These are phyloP conservation scores for Trichoderma virens DNA, from an alignment of 495 filamentous ascomycete genomes.

Conservation along the genomic window DNA sequence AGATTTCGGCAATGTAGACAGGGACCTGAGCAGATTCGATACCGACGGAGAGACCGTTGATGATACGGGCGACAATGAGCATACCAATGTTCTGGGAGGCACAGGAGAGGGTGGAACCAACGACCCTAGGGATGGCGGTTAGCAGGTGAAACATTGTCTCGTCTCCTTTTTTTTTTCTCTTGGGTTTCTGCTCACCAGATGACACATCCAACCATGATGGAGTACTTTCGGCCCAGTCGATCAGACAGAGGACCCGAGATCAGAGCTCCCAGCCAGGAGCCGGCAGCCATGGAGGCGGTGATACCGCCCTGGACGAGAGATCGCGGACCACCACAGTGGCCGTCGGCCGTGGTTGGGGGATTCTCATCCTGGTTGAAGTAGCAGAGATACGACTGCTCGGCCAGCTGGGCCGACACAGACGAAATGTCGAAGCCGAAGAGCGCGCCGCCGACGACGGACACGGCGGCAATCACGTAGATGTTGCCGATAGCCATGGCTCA, in stretches of 20 bases:
- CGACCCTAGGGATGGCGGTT: background rate
- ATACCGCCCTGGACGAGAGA: slow-evolving; percentile 47
- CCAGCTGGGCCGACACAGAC: slow-evolving; percentile 61
- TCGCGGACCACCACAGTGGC: background rate
- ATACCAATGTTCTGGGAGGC: slow-evolving; percentile 53
- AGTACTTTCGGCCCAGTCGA: slow-evolving; percentile 53
- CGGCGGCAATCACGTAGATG: slow-evolving; percentile 10
- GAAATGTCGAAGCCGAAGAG: slow-evolving; percentile 71
- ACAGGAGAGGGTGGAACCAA: slow-evolving; percentile 56
- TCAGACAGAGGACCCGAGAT: slow-evolving; percentile 60
- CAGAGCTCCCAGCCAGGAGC: slow-evolving; percentile 66
- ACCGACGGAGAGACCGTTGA: slow-evolving; percentile 67
- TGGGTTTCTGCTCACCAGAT: slow-evolving; percentile 49
- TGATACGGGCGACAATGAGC: slow-evolving; percentile 61
- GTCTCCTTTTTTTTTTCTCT: background rate
- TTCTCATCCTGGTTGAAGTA: slow-evolving; percentile 47
- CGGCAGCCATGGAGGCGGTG: slow-evolving; percentile 64
- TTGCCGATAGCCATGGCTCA: slow-evolving; percentile 9
- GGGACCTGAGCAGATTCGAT: slow-evolving; percentile 69
- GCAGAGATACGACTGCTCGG: slow-evolving; percentile 51
- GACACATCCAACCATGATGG: slow-evolving; percentile 60
- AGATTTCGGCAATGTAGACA: slow-evolving; percentile 72
- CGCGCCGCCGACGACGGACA: slow-evolving; percentile 39
- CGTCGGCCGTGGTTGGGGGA: background rate
- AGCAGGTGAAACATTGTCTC: background rate